Evolutionary conservation across 345 rosid species (phyloP).

Genomic region (Hypericum androsaemum): DNA sequence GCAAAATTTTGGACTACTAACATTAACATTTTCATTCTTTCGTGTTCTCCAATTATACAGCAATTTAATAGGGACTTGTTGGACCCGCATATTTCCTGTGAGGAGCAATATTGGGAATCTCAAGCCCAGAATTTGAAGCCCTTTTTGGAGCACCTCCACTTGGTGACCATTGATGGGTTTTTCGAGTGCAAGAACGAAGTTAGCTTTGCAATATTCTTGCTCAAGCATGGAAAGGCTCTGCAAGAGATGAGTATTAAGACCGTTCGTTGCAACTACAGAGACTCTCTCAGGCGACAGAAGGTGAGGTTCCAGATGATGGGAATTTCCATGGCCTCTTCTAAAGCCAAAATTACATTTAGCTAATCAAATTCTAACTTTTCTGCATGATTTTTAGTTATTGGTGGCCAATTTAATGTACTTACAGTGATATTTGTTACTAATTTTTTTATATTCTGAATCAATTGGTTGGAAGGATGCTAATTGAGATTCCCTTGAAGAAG

Average conservation of each 20-base stretch:
- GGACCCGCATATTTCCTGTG: conserved; percentile 45
- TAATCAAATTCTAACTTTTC: no score
- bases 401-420: no score
- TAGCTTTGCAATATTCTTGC: conserved; percentile 60
- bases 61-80: conserved; percentile 71
- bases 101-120: conserved; percentile 71
- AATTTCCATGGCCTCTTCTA: conserved; percentile 67
- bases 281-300: conserved; percentile 50
- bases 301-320: conserved; percentile 61
- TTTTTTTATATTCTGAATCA: no score
- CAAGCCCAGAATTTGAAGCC: conserved; percentile 33
- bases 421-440: no score
- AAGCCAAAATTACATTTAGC: conserved; percentile 34
- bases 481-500: no score
- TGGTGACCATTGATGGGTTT: conserved; percentile 65
- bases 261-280: conserved; percentile 39
- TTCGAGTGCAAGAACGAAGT: conserved; percentile 67
- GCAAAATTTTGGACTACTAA: not conserved
- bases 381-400: no score
- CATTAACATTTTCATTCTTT: not conserved
- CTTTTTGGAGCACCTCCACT: conserved; percentile 47
- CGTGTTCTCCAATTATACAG: conserved; percentile 20
- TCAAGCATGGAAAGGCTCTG: conserved; percentile 69
- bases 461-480: no score
- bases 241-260: conserved; percentile 56